A percentile compares a stretch with the other conserved stretches of the same genome.
These are phyloP conservation scores for Solanum infundibuliforme DNA, from an alignment of 257 asterid genomes.

Conservation along the genomic window DNA sequence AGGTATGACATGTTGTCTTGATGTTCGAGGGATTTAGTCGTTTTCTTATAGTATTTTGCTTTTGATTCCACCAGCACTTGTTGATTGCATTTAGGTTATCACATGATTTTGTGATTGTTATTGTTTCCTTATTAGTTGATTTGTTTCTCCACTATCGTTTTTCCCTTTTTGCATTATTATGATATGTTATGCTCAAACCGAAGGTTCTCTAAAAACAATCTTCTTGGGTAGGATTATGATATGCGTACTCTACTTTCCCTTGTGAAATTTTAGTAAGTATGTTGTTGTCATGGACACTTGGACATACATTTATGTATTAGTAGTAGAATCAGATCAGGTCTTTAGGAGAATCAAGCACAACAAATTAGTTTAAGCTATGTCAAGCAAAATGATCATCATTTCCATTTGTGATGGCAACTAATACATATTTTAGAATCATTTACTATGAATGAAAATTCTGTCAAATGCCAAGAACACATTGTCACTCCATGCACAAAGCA, in stretches of 20 bases:
- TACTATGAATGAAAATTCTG: not conserved
- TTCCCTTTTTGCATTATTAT: not conserved
- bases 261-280: too few relatives aligned
- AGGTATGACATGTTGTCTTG: not conserved
- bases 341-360: not conserved
- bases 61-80: not conserved
- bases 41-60: not conserved
- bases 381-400: not conserved
- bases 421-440: not conserved
- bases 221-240: not conserved
- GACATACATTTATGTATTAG: not conserved
- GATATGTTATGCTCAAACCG: not conserved
- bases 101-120: not conserved
- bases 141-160: not conserved
- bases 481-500: not conserved
- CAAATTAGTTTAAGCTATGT: not conserved
- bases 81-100: too few relatives aligned
- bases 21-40: too few relatives aligned
- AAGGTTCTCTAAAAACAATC: not conserved
- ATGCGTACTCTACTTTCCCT: accelerated
- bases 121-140: not conserved
- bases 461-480: not conserved
- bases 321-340: not conserved
- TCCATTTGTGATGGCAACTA: not conserved
- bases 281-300: not conserved